These are phyloP conservation scores for Saccharomyces pastorianus DNA, from an alignment of 1,139 yeast genomes.

Conservation along the genomic window DNA sequence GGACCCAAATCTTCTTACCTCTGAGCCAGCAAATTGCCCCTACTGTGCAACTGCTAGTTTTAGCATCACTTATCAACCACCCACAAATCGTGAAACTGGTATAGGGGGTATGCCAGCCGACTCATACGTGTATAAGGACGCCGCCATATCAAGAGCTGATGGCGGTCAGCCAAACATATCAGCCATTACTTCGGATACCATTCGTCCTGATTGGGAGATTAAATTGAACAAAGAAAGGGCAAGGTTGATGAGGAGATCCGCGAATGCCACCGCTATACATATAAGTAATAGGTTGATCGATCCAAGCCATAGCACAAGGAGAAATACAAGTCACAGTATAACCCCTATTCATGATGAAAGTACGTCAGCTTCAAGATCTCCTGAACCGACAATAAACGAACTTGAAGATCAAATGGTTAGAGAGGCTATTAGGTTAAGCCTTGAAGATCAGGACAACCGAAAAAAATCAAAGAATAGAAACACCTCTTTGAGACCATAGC, in stretches of 20 bases:
- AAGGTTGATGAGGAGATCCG: slow-evolving; percentile 75
- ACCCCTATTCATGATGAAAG: slow-evolving; percentile 14
- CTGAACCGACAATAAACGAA: slow-evolving; percentile 32
- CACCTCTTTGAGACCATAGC: not conserved
- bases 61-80: slow-evolving; percentile 72
- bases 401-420: slow-evolving; percentile 76
- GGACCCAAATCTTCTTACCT: slow-evolving; percentile 57
- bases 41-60: slow-evolving; percentile 85
- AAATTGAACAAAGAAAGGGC: slow-evolving; percentile 64
- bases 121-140: not conserved
- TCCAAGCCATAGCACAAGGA: slow-evolving; percentile 24
- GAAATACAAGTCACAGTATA: slow-evolving; percentile 17
- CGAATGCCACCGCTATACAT: slow-evolving; percentile 90
- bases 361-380: slow-evolving; percentile 5
- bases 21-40: slow-evolving; percentile 89
- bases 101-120: slow-evolving; percentile 29
- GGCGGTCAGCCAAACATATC: not conserved
- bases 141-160: not conserved
- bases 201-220: slow-evolving; percentile 89
- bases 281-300: slow-evolving; percentile 56
- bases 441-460: slow-evolving; percentile 46
- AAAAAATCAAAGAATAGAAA: slow-evolving; percentile 1
- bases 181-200: slow-evolving; percentile 59
- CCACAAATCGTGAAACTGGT: slow-evolving; percentile 49
- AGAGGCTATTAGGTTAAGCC: slow-evolving; percentile 69